Evolutionary conservation across 805 yeast genomes (phyloP), one percentile per base, ranked within the genome.

Genomic region (Suhomyces sp.): DNA sequence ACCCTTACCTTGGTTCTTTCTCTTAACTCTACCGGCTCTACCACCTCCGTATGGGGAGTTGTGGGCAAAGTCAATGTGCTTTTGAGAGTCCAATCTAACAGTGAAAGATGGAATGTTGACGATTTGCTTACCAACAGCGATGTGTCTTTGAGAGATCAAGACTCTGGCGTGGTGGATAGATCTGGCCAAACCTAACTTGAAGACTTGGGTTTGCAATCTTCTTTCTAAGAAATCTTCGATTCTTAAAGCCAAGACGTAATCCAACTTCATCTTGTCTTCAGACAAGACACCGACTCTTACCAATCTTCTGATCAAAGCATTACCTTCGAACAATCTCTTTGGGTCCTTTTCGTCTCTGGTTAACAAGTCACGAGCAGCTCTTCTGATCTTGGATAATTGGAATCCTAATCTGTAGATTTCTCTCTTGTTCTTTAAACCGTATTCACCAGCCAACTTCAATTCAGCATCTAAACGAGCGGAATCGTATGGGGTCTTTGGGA

Each of bases 21-120:
- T 88, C 83, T 93, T 95, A 67, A 88, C 95, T 83, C 98, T 93
- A 73, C 98, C 98, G 60, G 98, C 95, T 81, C 98, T 91, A 62
- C 96, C 98, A 78, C 98, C 98, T 74, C 98, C 98, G 90, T 87
- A 91, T 74, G 98, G 98, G 57, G 98, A 93, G 72, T 87, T 88
- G 70, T 93, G 84, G 63, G 98, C 95, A 65, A 91, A 93, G 83
- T 93, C 98, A 76, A 93, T 88, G 88, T 93, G 98, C 86, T 93
- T 93, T 79, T 93, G 98, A 56, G 98, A 90, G 79, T 93, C 98
- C 70, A 93, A 85, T 81, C 98, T 95, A 53, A 93, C 98, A 83
- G 90, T 85, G 91, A 93, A 93, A 54, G 98, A 91, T 74, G 98
- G 98, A 58, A 93, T 85, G 79, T 81, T 86, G 74, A 93, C 98